These are phyloP conservation scores for Trichoderma sp. DNA, from an alignment of 2,329 filamentous ascomycete species.

Conservation along the genomic window DNA sequence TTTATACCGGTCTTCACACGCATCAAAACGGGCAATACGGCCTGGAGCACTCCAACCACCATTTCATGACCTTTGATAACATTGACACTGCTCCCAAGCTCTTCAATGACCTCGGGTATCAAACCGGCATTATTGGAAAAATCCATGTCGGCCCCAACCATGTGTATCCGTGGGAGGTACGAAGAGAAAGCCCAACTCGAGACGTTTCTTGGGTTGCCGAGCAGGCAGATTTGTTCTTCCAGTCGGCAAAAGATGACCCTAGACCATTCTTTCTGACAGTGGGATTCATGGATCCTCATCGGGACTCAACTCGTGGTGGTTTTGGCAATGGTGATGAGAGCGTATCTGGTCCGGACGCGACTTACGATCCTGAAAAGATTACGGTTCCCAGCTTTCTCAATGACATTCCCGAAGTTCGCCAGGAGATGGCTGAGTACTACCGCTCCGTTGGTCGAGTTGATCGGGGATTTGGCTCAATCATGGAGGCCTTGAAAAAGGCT, in stretches of 20 bases:
- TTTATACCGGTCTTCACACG: conserved; percentile 6
- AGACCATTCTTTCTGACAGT: conserved; percentile 5
- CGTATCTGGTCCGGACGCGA: background rate
- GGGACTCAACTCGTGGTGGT: conserved; percentile 3
- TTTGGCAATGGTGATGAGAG: conserved; percentile 6
- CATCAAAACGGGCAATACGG: conserved; percentile 13
- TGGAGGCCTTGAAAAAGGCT: background rate
- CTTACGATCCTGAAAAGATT: background rate
- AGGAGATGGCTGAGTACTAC: conserved; percentile 8
- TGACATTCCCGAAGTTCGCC: background rate
- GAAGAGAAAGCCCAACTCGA: conserved; percentile 3
- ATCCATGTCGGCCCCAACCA: conserved; percentile 5
- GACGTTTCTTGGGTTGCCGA: conserved; percentile 6
- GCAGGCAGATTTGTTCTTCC: background rate
- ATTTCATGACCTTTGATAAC: conserved; percentile 8
- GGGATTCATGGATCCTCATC: conserved; percentile 13
- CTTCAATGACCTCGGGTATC: background rate
- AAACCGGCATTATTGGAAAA: conserved; percentile 1
- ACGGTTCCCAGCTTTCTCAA: background rate
- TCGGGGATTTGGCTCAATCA: background rate
- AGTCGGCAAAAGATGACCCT: background rate
- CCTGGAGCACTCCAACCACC: conserved; percentile 2
- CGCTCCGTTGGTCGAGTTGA: conserved; percentile 1
- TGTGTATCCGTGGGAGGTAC: conserved; percentile 9
- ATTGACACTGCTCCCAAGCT: conserved; percentile 11